These are phyloP conservation scores for Tuber melanosporum DNA, from an alignment of 495 filamentous ascomycete species.

Conservation along the genomic window DNA sequence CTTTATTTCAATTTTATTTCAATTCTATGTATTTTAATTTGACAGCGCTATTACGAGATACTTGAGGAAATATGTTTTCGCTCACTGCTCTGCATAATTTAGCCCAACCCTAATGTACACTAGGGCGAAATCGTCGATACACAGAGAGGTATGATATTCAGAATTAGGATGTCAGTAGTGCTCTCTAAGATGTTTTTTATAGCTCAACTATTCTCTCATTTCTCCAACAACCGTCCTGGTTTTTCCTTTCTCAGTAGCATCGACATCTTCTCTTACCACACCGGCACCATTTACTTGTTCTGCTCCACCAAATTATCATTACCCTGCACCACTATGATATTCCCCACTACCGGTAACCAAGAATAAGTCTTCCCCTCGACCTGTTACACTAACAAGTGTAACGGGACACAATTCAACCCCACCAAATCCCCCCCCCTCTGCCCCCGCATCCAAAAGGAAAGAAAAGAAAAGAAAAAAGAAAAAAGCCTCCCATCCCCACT, in stretches of 20 bases:
- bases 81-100: not conserved
- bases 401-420: not conserved
- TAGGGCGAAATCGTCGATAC: not conserved
- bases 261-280: not conserved
- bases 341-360: not conserved
- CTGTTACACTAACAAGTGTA: not conserved
- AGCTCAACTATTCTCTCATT: not conserved
- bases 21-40: not conserved
- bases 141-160: not conserved
- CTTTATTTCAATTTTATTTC: not conserved
- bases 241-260: not conserved
- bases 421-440: not conserved
- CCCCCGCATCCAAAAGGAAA: not conserved
- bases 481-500: not conserved
- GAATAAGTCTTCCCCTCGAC: not conserved
- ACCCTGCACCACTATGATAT: too few relatives aligned
- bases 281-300: not conserved
- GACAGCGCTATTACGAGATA: not conserved
- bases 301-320: too few relatives aligned
- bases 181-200: not conserved
- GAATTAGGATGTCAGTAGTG: not conserved
- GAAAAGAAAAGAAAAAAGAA: too few relatives aligned
- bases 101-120: not conserved
- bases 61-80: not conserved
- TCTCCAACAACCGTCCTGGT: too few relatives aligned